phyloP scores from a whole-genome alignment of 2,329 filamentous ascomycete genomes.

The Hypoxylon sp. region DNA sequence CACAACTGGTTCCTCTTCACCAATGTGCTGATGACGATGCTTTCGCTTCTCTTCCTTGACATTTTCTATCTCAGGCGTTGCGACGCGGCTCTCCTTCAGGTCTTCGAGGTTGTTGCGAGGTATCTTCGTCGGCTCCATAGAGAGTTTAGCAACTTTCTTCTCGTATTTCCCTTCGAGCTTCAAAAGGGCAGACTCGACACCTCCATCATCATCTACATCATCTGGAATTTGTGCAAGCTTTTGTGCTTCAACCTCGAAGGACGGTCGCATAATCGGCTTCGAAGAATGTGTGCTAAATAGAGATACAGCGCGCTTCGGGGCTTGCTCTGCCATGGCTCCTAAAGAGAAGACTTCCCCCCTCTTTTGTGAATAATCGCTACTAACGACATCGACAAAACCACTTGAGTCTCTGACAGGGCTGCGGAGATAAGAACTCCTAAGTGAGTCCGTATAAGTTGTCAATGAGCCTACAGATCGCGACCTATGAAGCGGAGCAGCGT shows the following conservation, averaged over 20 bases:
- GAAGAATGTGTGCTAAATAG: slow-evolving; percentile 74
- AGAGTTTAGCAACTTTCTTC: slow-evolving; percentile 63
- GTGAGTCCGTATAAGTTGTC: slow-evolving; percentile 72
- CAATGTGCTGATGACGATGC: slow-evolving; percentile 63
- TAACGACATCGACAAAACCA: slow-evolving; percentile 62
- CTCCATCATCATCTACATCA: slow-evolving; percentile 82
- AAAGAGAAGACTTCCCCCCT: slow-evolving; percentile 68
- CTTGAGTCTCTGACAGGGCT: slow-evolving; percentile 59
- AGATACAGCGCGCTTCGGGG: slow-evolving; percentile 64
- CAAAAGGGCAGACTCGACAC: slow-evolving; percentile 90
- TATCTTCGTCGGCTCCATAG: slow-evolving; percentile 56
- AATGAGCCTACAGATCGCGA: slow-evolving; percentile 73
- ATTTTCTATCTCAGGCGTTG: slow-evolving; percentile 49
- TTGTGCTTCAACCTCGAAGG: slow-evolving; percentile 90
- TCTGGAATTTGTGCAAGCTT: slow-evolving; percentile 91
- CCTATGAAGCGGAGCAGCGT: slow-evolving; percentile 63
- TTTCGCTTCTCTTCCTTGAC: slow-evolving; percentile 60
- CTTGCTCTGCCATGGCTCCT: slow-evolving; percentile 69
- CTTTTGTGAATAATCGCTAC: slow-evolving; percentile 60
- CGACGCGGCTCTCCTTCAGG: slow-evolving; percentile 31
- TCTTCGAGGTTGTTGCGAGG: slow-evolving; percentile 45
- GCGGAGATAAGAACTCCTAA: slow-evolving; percentile 70
- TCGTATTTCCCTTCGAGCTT: slow-evolving; percentile 92
- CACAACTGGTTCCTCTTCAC: slow-evolving; percentile 58
- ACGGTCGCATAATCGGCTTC: slow-evolving; percentile 75